These are phyloP conservation scores for Abortiporus biennis DNA, from an alignment of 1,284 basidiomycete species.

Conservation along the genomic window DNA sequence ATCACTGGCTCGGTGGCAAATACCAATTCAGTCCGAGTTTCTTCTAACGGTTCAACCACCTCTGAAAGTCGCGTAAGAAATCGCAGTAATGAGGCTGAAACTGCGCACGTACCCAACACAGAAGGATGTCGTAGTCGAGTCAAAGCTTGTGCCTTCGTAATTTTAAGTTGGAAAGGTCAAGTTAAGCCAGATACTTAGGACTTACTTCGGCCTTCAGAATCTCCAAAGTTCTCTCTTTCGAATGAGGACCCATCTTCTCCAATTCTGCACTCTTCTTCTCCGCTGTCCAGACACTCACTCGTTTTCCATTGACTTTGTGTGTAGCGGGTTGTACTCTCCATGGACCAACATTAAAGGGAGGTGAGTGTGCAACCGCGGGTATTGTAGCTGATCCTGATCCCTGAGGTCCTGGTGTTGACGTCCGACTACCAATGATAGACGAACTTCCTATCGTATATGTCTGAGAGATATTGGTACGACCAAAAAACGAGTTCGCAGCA, in stretches of 20 bases:
- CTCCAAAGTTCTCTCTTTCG: slow-evolving; percentile 72
- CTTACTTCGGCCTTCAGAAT: slow-evolving; percentile 85
- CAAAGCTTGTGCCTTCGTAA: slow-evolving; percentile 73
- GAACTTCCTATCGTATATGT: slow-evolving; percentile 66
- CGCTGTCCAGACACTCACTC: slow-evolving; percentile 85
- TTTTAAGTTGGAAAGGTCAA: not conserved
- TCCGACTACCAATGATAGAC: slow-evolving; percentile 40
- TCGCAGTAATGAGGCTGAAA: slow-evolving; percentile 3
- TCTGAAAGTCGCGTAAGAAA: slow-evolving; percentile 40
- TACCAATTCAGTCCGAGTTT: slow-evolving; percentile 81
- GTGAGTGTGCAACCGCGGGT: slow-evolving; percentile 36
- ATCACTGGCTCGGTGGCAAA: slow-evolving; percentile 92
- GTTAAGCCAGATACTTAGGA: slow-evolving; percentile 2
- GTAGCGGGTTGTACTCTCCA: slow-evolving; percentile 83
- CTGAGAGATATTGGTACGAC: slow-evolving; percentile 80
- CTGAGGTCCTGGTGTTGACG: slow-evolving; percentile 55
- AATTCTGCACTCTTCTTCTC: slow-evolving; percentile 78
- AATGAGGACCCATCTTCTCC: slow-evolving; percentile 55
- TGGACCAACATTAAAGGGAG: slow-evolving; percentile 69
- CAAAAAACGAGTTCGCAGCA: slow-evolving; percentile 87
- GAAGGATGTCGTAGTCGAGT: slow-evolving; percentile 90
- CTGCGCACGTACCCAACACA: slow-evolving; percentile 61
- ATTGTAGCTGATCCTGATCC: slow-evolving; percentile 35
- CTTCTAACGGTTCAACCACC: slow-evolving; percentile 98
- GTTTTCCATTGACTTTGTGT: slow-evolving; percentile 85